Base-by-base conservation (phyloP, 257 asterid species). In the Plantago major region DNA sequence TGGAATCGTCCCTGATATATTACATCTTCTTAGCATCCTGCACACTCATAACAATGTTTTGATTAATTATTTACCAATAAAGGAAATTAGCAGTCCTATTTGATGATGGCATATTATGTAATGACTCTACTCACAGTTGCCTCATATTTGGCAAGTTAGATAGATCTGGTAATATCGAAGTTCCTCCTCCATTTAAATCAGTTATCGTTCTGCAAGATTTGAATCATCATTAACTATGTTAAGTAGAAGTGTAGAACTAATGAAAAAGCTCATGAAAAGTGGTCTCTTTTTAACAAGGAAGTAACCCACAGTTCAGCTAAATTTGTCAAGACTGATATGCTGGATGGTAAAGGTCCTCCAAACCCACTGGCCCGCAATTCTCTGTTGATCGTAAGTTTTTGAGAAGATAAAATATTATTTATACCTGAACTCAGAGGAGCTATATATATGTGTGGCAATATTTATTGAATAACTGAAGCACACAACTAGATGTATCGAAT, bases 21-120 rank as follows among this genome's bases (percentile, higher is more conserved):
- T 77, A 65, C 92, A 86, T 70, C 82, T 81, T 70, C 95, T 81
- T 62, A 86, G 64, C 79, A 76, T 62, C 87, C 95, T 86, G 82
- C 65, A 64, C 37, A 19, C 58, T 19, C 46, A 64, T 19, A 58
- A 44, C 43, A 62, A 28, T 38, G 61, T 15, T 30, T 40, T 14
- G 62, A 11, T 67, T 46, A 18, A 59, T 43, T 46, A 4, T 46
- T 47, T 57, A 13, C 28, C 42, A 52, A 50, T 55, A 37, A 33
- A 42, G 14, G 51, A 38, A 28, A 28, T 30, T 19, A 44, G 52
- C 62, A 68, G 22, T 59, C 62, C 52, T 18, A 33, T n/a, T 2
- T 22, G 26, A 42, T 62, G 67, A 59, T 66, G 53, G 52, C 43
- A 66, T 58, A 17, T 49, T 10, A 54, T 6, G 46, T 60, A 11